phyloP scores from a whole-genome alignment of 306 rosid genomes.

The Fagus sylvatica region DNA sequence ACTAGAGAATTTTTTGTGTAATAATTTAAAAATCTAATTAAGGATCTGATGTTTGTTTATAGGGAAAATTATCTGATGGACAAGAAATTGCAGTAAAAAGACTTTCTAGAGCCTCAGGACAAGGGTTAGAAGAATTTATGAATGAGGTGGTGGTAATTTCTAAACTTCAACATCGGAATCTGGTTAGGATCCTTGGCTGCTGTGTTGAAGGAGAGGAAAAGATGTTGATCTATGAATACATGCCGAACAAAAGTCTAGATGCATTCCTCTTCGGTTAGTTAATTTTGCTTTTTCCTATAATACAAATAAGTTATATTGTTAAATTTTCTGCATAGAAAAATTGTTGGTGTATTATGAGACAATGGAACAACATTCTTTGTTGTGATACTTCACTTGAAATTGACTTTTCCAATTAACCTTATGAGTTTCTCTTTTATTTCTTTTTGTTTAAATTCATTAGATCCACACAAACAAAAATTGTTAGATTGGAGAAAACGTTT shows the following conservation, averaged over 20 bases:
- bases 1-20: not conserved
- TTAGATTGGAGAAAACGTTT: slow-evolving; percentile 28
- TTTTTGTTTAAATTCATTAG: slow-evolving; percentile 4
- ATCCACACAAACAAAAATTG: slow-evolving; percentile 19
- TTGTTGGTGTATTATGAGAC: too few relatives aligned
- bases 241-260: slow-evolving; percentile 50
- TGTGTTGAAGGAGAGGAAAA: slow-evolving; percentile 47
- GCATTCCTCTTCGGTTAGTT: slow-evolving; percentile 42
- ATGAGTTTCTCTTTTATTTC: not conserved
- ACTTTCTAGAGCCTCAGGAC: slow-evolving; percentile 40
- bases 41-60: not conserved
- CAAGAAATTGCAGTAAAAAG: slow-evolving; percentile 52
- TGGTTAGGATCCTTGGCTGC: slow-evolving; percentile 44
- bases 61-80: slow-evolving; percentile 46
- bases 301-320: too few relatives aligned
- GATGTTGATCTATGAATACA: slow-evolving; percentile 47
- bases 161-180: slow-evolving; percentile 54
- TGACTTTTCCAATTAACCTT: not conserved
- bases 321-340: too few relatives aligned
- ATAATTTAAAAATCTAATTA: too few relatives aligned
- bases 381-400: not conserved
- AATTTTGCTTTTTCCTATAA: not conserved
- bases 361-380: too few relatives aligned
- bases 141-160: slow-evolving; percentile 49
- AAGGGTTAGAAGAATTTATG: slow-evolving; percentile 50